Base-by-base conservation (phyloP, 1,284 basidiomycete species). In the Papiliotrema flavescens region DNA sequence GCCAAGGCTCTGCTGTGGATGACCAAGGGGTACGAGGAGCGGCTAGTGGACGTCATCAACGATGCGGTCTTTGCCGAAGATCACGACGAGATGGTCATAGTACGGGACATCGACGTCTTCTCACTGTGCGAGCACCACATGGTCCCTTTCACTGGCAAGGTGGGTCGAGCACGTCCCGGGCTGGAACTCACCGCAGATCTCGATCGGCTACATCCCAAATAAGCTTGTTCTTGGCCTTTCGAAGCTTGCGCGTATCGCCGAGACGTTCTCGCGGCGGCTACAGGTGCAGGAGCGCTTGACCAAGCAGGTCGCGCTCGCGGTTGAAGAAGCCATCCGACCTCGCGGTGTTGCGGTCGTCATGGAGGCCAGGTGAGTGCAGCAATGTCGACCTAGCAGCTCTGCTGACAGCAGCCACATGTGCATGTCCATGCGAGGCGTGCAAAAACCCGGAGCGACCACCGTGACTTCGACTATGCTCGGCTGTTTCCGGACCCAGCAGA, bases 381-480 rank as follows among this genome's bases (percentile, higher is more conserved):
- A 34, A 46, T 37, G 22, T n/a, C n/a, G n/a, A n/a, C n/a, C n/a
- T n/a, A n/a, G n/a, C n/a, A n/a, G n/a, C 24, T 49, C 54, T 47
- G 39, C 56, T 35, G 42, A 35, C 20, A 15, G 56, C 70, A 95
- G 93, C 39, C 96, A 99, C 79, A 83, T 98, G 79, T 99, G 96
- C 74, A 99, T 99, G 96, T 93, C 94, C 1, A 98, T 98, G 94
- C 87, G 96, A 56, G 96, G 96, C 40, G 96, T 99, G 1, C 96
- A 99, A 78, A 99, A 99, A 78, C 95, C 95, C 2, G 95, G 96
- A 26, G 84, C 95, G 7, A 85, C 88, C 20, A 98, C 96, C 0
- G 89, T 96, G 34, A 98, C 96, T 1, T 94, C 90, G n/a, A 97
- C 94, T 65, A 99, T 99, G 96, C 81, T 98, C 52, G 96, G 96